Percentiles rank a stretch among this genome's conserved stretches.
Conservation (phyloP, 2,329 filamentous ascomycete species). For the Penicillium sp. region DNA sequence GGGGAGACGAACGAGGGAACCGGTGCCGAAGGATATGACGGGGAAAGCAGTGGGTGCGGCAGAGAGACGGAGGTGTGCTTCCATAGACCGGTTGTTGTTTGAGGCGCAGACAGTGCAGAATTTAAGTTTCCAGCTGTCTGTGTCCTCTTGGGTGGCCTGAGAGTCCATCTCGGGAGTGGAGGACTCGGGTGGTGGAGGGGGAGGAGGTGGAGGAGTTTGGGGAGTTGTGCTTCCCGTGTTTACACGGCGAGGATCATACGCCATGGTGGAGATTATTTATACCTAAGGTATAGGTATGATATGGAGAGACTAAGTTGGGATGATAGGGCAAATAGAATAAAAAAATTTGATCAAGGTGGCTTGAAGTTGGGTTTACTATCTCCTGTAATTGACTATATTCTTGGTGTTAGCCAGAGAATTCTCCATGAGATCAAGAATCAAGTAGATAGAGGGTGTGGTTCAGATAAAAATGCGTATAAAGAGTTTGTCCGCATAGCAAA, state of each 20-base stretch:
- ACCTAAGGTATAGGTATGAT: conserved; percentile 6
- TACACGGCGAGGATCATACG: conserved; percentile 54
- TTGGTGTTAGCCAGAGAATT: conserved; percentile 23
- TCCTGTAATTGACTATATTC: conserved; percentile 31
- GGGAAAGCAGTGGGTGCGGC: conserved; percentile 81
- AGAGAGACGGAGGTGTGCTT: conserved; percentile 92
- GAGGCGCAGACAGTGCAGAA: conserved; percentile 99
- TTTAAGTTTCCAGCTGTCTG: conserved; percentile 78
- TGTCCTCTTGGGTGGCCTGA: conserved; percentile 27
- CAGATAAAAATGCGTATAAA: conserved; percentile 54
- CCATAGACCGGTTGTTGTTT: conserved; percentile 99
- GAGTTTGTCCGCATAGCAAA: conserved; percentile 61
- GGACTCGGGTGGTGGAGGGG: conserved; percentile 45
- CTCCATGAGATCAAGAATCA: not conserved
- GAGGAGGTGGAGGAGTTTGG: conserved; percentile 47
- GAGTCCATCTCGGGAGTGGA: conserved; percentile 21
- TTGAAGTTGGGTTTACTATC: conserved; percentile 36
- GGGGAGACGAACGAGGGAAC: conserved; percentile 88
- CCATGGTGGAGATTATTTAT: conserved; percentile 39
- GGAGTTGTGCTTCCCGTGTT: conserved; percentile 47
- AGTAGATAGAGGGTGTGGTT: conserved; percentile 13
- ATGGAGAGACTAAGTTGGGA: conserved; percentile 11
- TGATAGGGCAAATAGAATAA: conserved; percentile 8
- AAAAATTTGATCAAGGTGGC: conserved; percentile 33
- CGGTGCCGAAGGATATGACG: conserved; percentile 97